Percentiles rank a stretch among this genome's conserved stretches.
Evolutionary conservation across 148 eudicot genomes (phyloP).

Genomic region (Pharnaceum exiguum): DNA sequence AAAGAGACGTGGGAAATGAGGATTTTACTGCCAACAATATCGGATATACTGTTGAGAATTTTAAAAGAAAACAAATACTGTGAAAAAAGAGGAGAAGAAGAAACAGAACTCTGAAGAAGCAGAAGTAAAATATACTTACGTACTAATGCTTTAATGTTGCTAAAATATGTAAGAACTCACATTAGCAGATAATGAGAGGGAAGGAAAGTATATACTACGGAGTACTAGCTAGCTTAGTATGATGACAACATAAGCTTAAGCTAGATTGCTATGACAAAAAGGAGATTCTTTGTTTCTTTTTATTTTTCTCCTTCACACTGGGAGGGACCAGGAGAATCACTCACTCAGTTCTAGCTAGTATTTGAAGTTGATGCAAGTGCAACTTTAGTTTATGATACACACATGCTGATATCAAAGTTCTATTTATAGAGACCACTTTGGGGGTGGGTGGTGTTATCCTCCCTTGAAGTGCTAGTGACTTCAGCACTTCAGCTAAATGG

Average conservation of each 20-base stretch:
- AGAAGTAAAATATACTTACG: not conserved
- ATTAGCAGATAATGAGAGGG: not conserved
- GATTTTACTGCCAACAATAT: slow-evolving; percentile 1
- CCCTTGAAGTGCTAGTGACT: too few species aligned
- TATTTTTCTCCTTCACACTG: too few species aligned
- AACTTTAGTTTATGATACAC: too few species aligned
- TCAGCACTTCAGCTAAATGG: too few species aligned
- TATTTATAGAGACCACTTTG: too few species aligned
- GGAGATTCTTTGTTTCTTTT: not conserved
- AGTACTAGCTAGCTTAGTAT: too few species aligned
- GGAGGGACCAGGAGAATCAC: slow-evolving; percentile 3
- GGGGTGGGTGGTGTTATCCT: too few species aligned
- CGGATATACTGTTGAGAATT: slow-evolving; percentile 1
- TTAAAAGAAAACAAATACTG: not conserved
- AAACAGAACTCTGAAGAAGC: not conserved
- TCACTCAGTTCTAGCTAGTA: not conserved
- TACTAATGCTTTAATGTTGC: not conserved
- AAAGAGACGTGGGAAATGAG: not conserved
- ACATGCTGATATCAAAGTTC: too few species aligned
- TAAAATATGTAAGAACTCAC: not conserved
- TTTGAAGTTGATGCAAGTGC: too few species aligned
- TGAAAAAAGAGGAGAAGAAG: not conserved
- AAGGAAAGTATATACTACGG: too few species aligned
- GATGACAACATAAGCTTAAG: too few species aligned
- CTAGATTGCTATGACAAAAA: not conserved